These are phyloP conservation scores for Trichoderma aggressivum DNA, from an alignment of 2,329 filamentous ascomycete species.

Conservation along the genomic window DNA sequence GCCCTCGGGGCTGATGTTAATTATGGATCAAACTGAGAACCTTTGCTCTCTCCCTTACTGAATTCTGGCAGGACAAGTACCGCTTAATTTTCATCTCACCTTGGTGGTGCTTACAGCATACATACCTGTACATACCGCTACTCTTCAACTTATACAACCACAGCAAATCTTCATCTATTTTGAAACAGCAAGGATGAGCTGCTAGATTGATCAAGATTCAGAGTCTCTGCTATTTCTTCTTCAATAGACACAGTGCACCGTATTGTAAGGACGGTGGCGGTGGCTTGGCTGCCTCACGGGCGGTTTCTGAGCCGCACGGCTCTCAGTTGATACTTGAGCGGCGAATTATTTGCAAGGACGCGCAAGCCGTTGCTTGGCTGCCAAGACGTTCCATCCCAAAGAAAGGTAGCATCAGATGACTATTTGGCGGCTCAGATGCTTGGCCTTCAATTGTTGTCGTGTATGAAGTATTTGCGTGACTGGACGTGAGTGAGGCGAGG, in stretches of 20 bases:
- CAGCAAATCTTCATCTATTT: not conserved
- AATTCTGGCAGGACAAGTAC: not conserved
- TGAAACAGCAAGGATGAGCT: not conserved
- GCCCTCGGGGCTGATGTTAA: not conserved
- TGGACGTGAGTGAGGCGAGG: not conserved
- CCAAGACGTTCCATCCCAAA: not conserved
- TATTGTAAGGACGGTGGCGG: not conserved
- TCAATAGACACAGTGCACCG: not conserved
- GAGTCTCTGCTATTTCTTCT: not conserved
- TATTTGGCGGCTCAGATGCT: not conserved
- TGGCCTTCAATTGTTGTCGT: not conserved
- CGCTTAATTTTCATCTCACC: not conserved
- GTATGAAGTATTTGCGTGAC: not conserved
- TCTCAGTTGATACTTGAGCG: not conserved
- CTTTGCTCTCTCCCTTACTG: not conserved
- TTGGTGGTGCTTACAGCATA: not conserved
- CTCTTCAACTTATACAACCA: not conserved
- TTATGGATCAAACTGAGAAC: not conserved
- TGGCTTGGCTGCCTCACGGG: not conserved
- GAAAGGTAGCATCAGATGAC: not conserved
- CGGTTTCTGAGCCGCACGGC: not conserved
- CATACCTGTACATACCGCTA: not conserved
- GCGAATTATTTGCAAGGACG: not conserved
- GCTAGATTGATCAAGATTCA: not conserved
- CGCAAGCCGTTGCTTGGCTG: constrained; percentile 1